phyloP scores from a whole-genome alignment of 2,329 filamentous ascomycete species.

The Aspergillus sp. region DNA sequence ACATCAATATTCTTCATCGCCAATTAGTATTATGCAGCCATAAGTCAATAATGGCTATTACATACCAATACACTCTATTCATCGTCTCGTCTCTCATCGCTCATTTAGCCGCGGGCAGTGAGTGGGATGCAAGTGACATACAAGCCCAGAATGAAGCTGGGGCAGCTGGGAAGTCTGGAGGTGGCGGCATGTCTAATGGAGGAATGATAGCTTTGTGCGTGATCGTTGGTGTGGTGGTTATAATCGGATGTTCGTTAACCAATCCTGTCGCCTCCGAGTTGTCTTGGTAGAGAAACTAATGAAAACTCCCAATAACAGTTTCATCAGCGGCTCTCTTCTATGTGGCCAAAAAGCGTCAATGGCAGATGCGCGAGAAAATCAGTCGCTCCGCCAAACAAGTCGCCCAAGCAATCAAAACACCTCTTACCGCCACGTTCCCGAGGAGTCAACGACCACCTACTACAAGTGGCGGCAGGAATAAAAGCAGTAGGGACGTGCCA shows the following conservation, averaged over 20 bases:
- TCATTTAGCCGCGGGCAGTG: slow-evolving; percentile 10
- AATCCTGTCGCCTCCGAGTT: background rate
- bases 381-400: slow-evolving; percentile 17
- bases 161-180: slow-evolving; percentile 10
- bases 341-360: slow-evolving; percentile 21
- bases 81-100: slow-evolving; percentile 7
- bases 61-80: background rate
- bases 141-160: slow-evolving; percentile 15
- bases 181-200: slow-evolving; percentile 13
- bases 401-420: slow-evolving; percentile 17
- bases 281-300: background rate
- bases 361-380: slow-evolving; percentile 19
- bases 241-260: slow-evolving; percentile 19
- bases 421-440: slow-evolving; percentile 18
- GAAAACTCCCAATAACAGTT: slow-evolving; percentile 5
- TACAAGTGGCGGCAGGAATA: background rate
- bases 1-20: too few relatives aligned
- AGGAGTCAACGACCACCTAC: background rate
- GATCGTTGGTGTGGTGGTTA: slow-evolving; percentile 20
- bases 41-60: slow-evolving; percentile 7
- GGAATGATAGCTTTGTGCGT: slow-evolving; percentile 23
- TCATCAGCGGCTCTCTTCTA: slow-evolving; percentile 20
- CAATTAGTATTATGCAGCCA: background rate
- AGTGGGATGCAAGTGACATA: slow-evolving; percentile 11
- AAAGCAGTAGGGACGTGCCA: background rate